Conservation (phyloP, 2,329 filamentous ascomycete genomes). For the Cladosporium phlei region DNA sequence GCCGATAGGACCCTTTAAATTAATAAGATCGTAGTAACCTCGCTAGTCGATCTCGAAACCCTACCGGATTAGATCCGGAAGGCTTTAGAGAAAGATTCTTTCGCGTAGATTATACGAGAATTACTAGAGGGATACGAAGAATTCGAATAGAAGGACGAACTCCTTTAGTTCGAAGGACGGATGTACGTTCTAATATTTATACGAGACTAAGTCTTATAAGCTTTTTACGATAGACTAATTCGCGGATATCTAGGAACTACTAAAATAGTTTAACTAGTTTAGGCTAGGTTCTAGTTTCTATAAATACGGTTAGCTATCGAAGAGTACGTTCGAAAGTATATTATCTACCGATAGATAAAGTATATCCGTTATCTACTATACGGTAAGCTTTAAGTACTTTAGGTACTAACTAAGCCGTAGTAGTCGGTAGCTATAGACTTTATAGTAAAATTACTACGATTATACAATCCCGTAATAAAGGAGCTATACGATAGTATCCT, state of each 20-base stretch:
- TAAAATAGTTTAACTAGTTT: background rate
- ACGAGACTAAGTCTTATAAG: background rate
- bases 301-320: background rate
- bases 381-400: background rate
- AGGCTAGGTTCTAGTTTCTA: background rate
- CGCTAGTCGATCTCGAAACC: too few species aligned
- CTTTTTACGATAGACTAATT: background rate
- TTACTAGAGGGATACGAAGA: background rate
- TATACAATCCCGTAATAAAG: background rate
- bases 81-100: too few species aligned
- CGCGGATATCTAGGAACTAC: background rate
- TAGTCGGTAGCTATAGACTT: background rate
- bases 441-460: background rate
- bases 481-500: background rate
- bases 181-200: background rate
- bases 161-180: background rate
- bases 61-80: background rate
- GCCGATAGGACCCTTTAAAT: constrained; percentile 11
- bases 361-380: background rate
- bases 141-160: too few species aligned
- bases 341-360: background rate
- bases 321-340: background rate
- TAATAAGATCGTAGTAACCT: background rate
- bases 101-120: too few species aligned
- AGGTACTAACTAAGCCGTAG: background rate